Base-by-base conservation (phyloP, 2,329 filamentous ascomycete species). In the Massarina eburnea region DNA sequence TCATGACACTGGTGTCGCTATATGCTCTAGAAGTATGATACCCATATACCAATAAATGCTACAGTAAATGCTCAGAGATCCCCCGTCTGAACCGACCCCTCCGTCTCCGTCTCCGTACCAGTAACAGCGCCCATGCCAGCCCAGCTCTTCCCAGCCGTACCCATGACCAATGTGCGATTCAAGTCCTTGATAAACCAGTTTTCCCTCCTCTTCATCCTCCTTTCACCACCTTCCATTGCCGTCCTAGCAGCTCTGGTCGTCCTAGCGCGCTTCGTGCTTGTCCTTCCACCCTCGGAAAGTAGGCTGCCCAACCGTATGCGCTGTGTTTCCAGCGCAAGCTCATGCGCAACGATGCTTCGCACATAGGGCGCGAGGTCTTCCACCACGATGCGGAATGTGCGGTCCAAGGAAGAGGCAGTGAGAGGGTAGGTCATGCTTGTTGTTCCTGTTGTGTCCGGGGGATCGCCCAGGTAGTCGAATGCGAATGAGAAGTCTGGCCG, bases 331-430 rank as follows among this genome's bases (percentile, higher is more conserved):
- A 94, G 78, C 1, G 77, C 78, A 17, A 83, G 74, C 57, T 97
- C 92, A 62, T 86, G 88, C 0, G 84, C 78, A 2, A 92, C 84
- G 48, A 99, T 97, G 29, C 80, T 79, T 9, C 95, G 87, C n/a
- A 97, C 81, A 66, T 89, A 97, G 0, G 95, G 94, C 0, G 91
- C 91, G 2, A 97, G 76, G 52, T 99, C 94, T 10, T 85, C 73
- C 0, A 81, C 78, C 24, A 96, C 82, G 17, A 85, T 75, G 0
- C 70, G 67, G 58, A 87, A 73, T 0, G 83, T 83, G 34, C 88
- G 82, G 58, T 96, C 90, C 54, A 96, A 90, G 0, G 86, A 83
- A 0, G 89, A 91, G 0, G 86, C 78, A 26, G 83, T 81, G 1
- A 90, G 76, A 34, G 75, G 75, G 15, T 62, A 67, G 1, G 70